These are phyloP conservation scores for Viola pubescens DNA, from an alignment of 441 rosid species.

Conservation along the genomic window DNA sequence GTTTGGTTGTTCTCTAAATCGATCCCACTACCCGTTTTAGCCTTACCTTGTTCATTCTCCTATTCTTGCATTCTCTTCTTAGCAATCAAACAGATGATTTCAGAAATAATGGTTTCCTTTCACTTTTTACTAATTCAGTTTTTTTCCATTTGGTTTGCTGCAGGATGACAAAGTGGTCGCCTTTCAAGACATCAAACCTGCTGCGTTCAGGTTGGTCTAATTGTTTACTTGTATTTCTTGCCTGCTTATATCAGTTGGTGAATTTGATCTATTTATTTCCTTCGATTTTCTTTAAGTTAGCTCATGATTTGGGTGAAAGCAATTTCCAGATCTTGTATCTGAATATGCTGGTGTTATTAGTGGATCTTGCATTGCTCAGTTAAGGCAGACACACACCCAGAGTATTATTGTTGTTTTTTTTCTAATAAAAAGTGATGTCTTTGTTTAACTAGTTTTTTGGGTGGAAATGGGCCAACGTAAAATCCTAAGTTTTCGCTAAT, in stretches of 20 bases:
- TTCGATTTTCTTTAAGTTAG: background rate
- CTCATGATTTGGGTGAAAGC: background rate
- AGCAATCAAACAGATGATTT: conserved; percentile 11
- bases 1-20: background rate
- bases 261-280: no score
- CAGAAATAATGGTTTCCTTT: background rate
- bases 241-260: no score
- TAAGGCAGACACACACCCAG: no score
- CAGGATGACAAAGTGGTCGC: conserved; percentile 86
- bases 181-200: conserved; percentile 77
- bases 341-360: no score
- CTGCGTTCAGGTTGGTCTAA: conserved; percentile 59
- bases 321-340: background rate
- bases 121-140: conserved; percentile 9
- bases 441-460: no score
- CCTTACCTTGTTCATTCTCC: background rate
- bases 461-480: no score
- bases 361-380: no score
- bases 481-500: no score
- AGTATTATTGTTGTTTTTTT: no score
- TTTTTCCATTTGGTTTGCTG: conserved; percentile 5
- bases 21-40: background rate
- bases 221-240: background rate
- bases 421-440: no score
- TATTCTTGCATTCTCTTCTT: conserved; percentile 1